Evolutionary conservation across 2,329 filamentous ascomycete genomes (phyloP).

Genomic region (Coleophoma crateriformis): DNA sequence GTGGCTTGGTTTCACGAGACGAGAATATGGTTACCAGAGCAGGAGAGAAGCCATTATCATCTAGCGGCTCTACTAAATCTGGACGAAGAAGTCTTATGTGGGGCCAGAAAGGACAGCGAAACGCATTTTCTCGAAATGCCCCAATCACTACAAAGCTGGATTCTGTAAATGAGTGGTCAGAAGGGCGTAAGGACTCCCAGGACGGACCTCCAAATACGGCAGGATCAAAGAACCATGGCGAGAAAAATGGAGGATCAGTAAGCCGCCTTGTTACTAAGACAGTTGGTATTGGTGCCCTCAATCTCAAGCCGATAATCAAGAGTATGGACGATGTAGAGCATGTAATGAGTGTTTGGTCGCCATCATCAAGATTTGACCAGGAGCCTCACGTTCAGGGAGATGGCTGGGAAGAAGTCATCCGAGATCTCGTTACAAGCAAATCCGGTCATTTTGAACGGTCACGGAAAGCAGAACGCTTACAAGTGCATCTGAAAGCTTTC

Average conservation of each 20-base stretch:
- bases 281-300: constrained; percentile 72
- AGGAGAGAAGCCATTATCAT: constrained; percentile 36
- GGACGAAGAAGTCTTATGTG: constrained; percentile 66
- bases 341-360: constrained; percentile 71
- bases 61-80: constrained; percentile 41
- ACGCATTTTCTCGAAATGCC: constrained; percentile 46
- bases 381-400: constrained; percentile 52
- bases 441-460: constrained; percentile 73
- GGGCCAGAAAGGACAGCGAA: constrained; percentile 52
- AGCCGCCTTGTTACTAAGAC: constrained; percentile 57
- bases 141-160: constrained; percentile 41
- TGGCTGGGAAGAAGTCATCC: constrained; percentile 69
- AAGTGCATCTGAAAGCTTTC: constrained; percentile 76
- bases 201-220: constrained; percentile 47
- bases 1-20: constrained; percentile 18
- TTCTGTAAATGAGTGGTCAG: constrained; percentile 30
- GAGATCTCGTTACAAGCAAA: constrained; percentile 66
- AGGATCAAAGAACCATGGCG: constrained; percentile 41
- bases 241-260: constrained; percentile 12
- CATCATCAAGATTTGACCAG: constrained; percentile 48
- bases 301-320: constrained; percentile 70
- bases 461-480: constrained; percentile 66
- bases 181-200: constrained; percentile 9
- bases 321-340: constrained; percentile 69
- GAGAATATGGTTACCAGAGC: constrained; percentile 8